Conservation (phyloP, 225 moss, liverwort and hornwort genomes). For the Anthoceros angustus region DNA sequence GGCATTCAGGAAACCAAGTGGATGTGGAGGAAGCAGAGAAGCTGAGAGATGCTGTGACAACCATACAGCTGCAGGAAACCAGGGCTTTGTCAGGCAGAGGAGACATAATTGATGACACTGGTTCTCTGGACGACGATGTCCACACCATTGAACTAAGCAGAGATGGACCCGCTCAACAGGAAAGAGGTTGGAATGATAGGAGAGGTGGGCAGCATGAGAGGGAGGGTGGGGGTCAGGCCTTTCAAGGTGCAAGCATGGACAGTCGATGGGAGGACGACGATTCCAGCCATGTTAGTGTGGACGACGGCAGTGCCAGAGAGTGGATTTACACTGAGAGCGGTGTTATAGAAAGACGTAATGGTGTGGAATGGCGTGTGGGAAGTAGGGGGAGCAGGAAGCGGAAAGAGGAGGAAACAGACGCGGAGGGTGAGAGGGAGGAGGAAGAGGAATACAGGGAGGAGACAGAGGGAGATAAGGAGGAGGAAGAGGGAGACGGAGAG, state of each 20-base stretch:
- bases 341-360: not conserved
- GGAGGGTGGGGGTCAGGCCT: not conserved
- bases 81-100: constrained; percentile 17
- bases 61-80: constrained; percentile 19
- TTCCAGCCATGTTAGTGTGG: not conserved
- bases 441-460: not conserved
- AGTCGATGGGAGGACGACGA: constrained; percentile 1
- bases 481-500: not conserved
- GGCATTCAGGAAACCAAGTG: constrained; percentile 7
- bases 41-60: constrained; percentile 23
- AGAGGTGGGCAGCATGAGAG: not conserved
- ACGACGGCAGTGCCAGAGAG: not conserved
- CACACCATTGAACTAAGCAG: constrained; percentile 31
- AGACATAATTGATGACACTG: constrained; percentile 19
- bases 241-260: not conserved
- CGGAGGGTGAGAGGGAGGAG: not conserved
- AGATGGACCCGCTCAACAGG: constrained; percentile 13
- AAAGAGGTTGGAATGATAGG: constrained; percentile 12
- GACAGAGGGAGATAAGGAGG: not conserved
- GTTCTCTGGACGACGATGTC: constrained; percentile 30
- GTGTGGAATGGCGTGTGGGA: too few relatives aligned
- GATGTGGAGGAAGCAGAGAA: constrained; percentile 38
- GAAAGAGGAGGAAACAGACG: not conserved
- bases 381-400: not conserved
- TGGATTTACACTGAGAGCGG: not conserved